Base-by-base conservation (phyloP, 2,329 filamentous ascomycete genomes). In the Emydomyces testavorans region DNA sequence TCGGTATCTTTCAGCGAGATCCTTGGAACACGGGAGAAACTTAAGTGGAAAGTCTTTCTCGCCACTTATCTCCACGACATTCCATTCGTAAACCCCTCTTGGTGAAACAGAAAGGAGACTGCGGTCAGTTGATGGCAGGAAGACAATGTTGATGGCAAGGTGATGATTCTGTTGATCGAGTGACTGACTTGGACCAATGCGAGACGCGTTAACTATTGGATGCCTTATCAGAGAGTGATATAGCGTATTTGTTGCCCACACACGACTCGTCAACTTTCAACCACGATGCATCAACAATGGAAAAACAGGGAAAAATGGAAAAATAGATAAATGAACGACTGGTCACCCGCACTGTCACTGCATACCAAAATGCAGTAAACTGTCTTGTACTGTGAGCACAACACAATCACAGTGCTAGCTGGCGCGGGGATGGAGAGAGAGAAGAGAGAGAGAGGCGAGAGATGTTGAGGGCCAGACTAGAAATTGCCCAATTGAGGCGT, bases 321-420 rank as follows among this genome's bases (percentile, higher is more conserved):
- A 53, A 41, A 47, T 49, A 51, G 42, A 28, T 50, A 53, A 56
- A 54, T 34, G 50, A 57, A 54, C 46, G 51, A 55, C 51, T 53
- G 53, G 51, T 55, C 53, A 49, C 53, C 50, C 50, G 46, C 51
- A 50, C 50, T 50, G 46, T 37, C 37, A 43, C 46, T 48, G 46
- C 46, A 48, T 48, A 43, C 48, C 50, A 53, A 56, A 54, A 53
- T 48, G 51, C 52, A 58, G 38, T 51, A 50, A 48, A 36, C 54
- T 49, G 52, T 50, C 44, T 46, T 50, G 50, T 38, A 52, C 36
- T 34, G 28, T 23, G 37, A 49, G 39, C 51, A 55, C 35, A 72
- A 75, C 54, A 70, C 75, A 41, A 8, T 32, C 48, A 53, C 49
- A 40, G 54, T 57, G 46, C 59, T 62, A 58, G 57, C 57, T 57